Evolutionary conservation across 2,329 filamentous ascomycete genomes (phyloP).

Genomic region (Colletotrichum camelliae): DNA sequence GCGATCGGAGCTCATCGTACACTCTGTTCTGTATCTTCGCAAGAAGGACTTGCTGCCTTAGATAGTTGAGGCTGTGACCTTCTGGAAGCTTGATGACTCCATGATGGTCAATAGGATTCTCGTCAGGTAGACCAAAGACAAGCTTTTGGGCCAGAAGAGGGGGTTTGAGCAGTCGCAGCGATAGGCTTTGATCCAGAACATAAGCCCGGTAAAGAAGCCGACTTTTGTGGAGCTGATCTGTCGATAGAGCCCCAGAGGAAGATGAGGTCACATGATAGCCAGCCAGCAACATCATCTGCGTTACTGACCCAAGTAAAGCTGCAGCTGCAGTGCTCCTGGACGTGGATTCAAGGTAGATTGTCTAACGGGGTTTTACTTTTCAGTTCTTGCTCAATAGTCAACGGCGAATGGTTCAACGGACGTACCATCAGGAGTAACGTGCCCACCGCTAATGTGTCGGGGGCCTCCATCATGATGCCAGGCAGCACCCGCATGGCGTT

Average conservation of each 20-base stretch:
- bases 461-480: background rate
- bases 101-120: accelerated
- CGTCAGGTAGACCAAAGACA: background rate
- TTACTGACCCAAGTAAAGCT: background rate
- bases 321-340: background rate
- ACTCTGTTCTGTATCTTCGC: background rate
- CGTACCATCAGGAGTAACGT: background rate
- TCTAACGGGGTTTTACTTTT: too few relatives aligned
- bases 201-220: background rate
- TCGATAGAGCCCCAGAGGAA: background rate
- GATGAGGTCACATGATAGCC: background rate
- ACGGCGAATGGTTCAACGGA: background rate
- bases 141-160: background rate
- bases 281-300: background rate
- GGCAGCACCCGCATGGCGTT: background rate
- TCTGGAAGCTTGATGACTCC: background rate
- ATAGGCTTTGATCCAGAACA: background rate
- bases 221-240: background rate
- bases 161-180: background rate
- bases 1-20: background rate
- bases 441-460: background rate
- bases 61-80: background rate
- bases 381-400: too few relatives aligned
- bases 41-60: background rate
- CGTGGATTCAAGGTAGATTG: background rate